These are phyloP conservation scores for Dimocarpus longan DNA, from an alignment of 345 rosid species.

Conservation along the genomic window DNA sequence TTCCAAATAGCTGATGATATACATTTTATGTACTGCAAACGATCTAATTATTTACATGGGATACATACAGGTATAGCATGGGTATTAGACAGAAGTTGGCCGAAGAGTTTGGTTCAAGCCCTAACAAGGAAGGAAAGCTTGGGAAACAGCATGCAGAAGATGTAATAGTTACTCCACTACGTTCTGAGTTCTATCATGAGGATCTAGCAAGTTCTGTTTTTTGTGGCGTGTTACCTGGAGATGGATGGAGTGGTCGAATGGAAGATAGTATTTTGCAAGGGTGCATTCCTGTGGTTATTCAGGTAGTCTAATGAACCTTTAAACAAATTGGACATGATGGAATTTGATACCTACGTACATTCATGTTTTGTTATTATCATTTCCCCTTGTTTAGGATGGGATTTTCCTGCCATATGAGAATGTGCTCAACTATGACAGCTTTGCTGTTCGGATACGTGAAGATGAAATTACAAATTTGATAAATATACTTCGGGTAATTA, in stretches of 20 bases:
- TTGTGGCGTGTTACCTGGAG: slow-evolving; percentile 97
- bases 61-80: slow-evolving; percentile 85
- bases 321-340: background rate
- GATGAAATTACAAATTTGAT: slow-evolving; percentile 89
- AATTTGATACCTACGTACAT: background rate
- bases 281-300: slow-evolving; percentile 93
- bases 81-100: slow-evolving; percentile 92
- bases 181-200: slow-evolving; percentile 62
- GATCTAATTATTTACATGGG: slow-evolving; percentile 11
- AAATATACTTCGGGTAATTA: slow-evolving; percentile 78
- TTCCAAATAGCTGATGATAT: background rate
- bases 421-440: slow-evolving; percentile 90
- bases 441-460: slow-evolving; percentile 80
- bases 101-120: slow-evolving; percentile 91
- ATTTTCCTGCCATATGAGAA: slow-evolving; percentile 94
- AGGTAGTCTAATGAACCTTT: slow-evolving; percentile 43
- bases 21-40: slow-evolving; percentile 4
- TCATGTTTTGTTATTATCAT: slow-evolving; percentile 16
- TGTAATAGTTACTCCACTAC: slow-evolving; percentile 71
- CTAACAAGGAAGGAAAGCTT: slow-evolving; percentile 86
- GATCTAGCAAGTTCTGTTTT: slow-evolving; percentile 81
- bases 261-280: slow-evolving; percentile 98
- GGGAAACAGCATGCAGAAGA: slow-evolving; percentile 84
- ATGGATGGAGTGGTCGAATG: slow-evolving; percentile 99
- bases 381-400: slow-evolving; percentile 68